Evolutionary conservation across 1,284 basidiomycete genomes (phyloP).

Genomic region (Puccinia hordei): DNA sequence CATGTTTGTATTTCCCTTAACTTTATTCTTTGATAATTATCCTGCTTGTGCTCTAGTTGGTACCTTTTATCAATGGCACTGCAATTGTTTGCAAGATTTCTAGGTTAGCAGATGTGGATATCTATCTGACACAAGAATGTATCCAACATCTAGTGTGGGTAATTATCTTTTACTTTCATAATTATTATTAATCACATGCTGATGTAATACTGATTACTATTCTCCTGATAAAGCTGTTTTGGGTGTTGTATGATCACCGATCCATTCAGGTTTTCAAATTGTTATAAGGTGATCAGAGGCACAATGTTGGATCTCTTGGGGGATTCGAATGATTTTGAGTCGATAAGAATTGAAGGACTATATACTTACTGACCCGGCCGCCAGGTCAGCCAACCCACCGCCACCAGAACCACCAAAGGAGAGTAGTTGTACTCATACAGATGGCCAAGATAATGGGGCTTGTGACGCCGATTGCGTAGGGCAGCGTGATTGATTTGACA

Average conservation of each 20-base stretch:
- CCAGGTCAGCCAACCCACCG: no score
- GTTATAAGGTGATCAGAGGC: conserved; percentile 37
- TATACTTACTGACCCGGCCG: no score
- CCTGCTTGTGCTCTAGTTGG: conserved; percentile 66
- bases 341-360: no score
- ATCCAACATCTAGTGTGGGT: conserved; percentile 86
- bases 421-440: no score
- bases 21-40: background rate
- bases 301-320: no score
- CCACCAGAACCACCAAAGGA: no score
- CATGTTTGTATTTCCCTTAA: background rate
- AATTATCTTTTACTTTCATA: conserved; percentile 82
- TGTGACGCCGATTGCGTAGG: no score
- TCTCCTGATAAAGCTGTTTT: conserved; percentile 8
- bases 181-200: conserved; percentile 63
- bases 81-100: conserved; percentile 91
- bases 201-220: background rate
- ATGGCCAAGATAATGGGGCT: no score
- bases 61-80: no score
- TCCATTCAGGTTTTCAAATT: conserved; percentile 47
- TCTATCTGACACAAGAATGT: conserved; percentile 76
- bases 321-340: no score
- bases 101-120: conserved; percentile 83
- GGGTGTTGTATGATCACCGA: conserved; percentile 50
- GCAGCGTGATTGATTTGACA: no score